phyloP scores from a whole-genome alignment of 2,329 filamentous ascomycete species.

The Aspergillus ibericus region DNA sequence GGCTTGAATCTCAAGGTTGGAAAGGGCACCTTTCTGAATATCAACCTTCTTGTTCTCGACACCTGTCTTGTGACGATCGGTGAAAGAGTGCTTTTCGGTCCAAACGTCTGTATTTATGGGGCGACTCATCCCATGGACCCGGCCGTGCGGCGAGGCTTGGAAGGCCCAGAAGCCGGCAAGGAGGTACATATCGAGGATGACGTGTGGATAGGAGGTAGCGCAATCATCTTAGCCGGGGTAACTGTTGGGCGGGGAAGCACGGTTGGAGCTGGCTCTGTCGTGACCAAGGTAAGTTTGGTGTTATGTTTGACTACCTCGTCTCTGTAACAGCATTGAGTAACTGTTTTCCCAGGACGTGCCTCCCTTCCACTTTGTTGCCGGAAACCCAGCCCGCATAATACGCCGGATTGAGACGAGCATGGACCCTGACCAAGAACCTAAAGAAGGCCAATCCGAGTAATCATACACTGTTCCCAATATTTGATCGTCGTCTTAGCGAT shows the following conservation, averaged over 20 bases:
- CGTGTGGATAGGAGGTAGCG: conserved; percentile 52
- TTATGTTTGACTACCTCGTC: not conserved
- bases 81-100: conserved; percentile 53
- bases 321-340: conserved; percentile 2
- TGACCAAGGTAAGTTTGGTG: conserved; percentile 33
- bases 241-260: conserved; percentile 45
- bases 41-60: conserved; percentile 59
- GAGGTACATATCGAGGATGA: conserved; percentile 52
- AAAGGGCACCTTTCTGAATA: conserved; percentile 45
- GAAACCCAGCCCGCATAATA: conserved; percentile 27
- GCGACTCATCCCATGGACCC: conserved; percentile 56
- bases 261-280: conserved; percentile 42
- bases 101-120: conserved; percentile 53
- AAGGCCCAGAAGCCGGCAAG: conserved; percentile 52
- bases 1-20: conserved; percentile 65
- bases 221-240: conserved; percentile 45
- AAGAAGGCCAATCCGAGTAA: not conserved
- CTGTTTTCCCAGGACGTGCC: conserved; percentile 23
- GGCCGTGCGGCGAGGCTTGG: conserved; percentile 41
- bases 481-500: not conserved
- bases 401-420: conserved; percentile 27
- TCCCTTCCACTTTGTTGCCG: conserved; percentile 29
- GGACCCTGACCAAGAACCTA: conserved; percentile 17
- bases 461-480: not conserved
- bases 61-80: conserved; percentile 55